Base-by-base conservation (phyloP, 352 stramenopile species). In the Elongisporangium prolatum region DNA sequence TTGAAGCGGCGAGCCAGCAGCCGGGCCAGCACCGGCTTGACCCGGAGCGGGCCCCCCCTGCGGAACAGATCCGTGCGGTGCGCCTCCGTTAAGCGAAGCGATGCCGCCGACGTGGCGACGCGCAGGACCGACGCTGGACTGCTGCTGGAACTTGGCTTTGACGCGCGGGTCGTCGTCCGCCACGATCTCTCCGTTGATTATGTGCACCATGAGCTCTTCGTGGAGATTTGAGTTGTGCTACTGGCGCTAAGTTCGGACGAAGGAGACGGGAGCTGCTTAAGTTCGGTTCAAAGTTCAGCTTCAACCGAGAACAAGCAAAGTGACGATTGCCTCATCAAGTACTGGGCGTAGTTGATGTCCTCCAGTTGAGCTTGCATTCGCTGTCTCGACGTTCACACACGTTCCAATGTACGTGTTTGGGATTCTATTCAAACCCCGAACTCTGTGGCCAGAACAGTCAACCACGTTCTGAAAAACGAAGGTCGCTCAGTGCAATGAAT, bases 151-250 rank as follows among this genome's bases (percentile, higher is more conserved):
- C 28, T 40, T 40, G 28, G 28, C 28, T 9, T 40, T 40, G 28
- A 95, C 81, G 18, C 85, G 77, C 61, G 85, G 85, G 67, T 95
- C 85, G 69, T 95, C 75, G 69, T 95, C 85, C 48, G 64, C 50
- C 18, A 95, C 83, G 74, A 95, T 95, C 64, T 95, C 85, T 52
- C 85, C 85, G 57, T 95, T 95, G 65, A 95, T 89, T 52, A 95
- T 95, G 69, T 93, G 85, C 66, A 95, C 85, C 85, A 94, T 94
- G 25, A 13, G 24, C n/a, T 24, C 28, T 40, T 40, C 28, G 9
- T 40, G 28, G 9, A 5, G 9, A 40, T 13, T 40, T 13, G 28
- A 40, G 4, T 8, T 40, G 28, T 40, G 28, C 28, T 40, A 9
- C 28, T 40, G 28, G 28, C 28, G 28, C 28, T 40, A 40, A 40